Evolutionary conservation across 345 rosid species (phyloP).

Genomic region (Ceriops zippeliana): DNA sequence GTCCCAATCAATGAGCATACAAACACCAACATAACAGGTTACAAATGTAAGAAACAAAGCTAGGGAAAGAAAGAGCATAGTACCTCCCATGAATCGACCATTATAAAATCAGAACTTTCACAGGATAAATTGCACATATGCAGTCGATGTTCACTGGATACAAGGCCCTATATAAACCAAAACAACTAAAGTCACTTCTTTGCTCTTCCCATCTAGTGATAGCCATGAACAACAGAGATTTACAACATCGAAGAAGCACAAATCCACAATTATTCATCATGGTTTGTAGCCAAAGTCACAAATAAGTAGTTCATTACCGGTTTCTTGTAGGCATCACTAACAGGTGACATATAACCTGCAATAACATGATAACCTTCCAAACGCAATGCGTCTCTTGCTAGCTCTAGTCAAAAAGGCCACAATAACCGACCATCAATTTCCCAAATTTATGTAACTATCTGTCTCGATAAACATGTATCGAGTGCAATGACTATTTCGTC

Average conservation of each 20-base stretch:
- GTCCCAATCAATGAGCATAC: not conserved
- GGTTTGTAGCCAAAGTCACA: not conserved
- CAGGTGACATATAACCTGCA: constrained; percentile 94
- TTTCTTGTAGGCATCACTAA: constrained; percentile 80
- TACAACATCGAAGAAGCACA: not conserved
- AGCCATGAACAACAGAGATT: not conserved
- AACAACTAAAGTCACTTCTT: constrained; percentile 4
- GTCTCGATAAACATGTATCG: not conserved
- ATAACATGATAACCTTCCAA: constrained; percentile 62
- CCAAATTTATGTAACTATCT: not conserved
- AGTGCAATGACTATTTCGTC: too few relatives aligned
- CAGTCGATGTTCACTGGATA: constrained; percentile 66
- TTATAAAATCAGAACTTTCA: constrained; percentile 67
- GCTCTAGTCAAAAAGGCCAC: constrained; percentile 38
- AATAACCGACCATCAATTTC: not conserved
- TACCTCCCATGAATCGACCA: constrained; percentile 89
- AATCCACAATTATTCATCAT: not conserved
- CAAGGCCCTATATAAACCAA: constrained; percentile 52
- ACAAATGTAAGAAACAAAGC: not conserved
- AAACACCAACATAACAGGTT: not conserved
- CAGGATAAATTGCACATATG: constrained; percentile 72
- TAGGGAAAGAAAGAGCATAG: not conserved
- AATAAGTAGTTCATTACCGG: constrained; percentile 30
- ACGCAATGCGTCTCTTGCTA: constrained; percentile 74
- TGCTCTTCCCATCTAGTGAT: not conserved